Percentiles rank a stretch among this genome's conserved stretches.
Conservation (phyloP, 768 basidiomycete species). For the Suillus bovinus region DNA sequence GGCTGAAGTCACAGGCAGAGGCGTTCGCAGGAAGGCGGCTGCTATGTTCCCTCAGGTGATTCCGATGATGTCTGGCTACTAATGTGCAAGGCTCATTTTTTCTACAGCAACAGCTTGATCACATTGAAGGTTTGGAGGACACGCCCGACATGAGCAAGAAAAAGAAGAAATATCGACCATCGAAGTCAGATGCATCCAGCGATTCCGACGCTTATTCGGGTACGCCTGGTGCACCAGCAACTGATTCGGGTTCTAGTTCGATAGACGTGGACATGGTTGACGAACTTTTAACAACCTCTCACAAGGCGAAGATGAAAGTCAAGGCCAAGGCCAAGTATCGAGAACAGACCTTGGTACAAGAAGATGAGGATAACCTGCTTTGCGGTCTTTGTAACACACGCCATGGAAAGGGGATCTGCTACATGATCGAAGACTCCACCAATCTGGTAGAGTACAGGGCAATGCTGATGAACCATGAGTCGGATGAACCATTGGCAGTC, state of each 20-base stretch:
- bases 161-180: constrained; percentile 35
- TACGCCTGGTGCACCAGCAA: constrained; percentile 22
- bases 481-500: constrained; percentile 65
- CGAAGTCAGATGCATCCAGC: constrained; percentile 34
- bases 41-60: constrained; percentile 43
- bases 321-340: constrained; percentile 10
- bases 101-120: constrained; percentile 31
- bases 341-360: constrained; percentile 6
- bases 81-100: constrained; percentile 6
- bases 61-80: not conserved
- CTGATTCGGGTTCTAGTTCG: constrained; percentile 26
- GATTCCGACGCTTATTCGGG: constrained; percentile 42
- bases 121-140: constrained; percentile 37
- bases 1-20: constrained; percentile 64
- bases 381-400: constrained; percentile 65
- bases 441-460: constrained; percentile 70
- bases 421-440: constrained; percentile 64
- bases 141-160: constrained; percentile 38
- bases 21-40: constrained; percentile 71
- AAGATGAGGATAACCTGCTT: constrained; percentile 15
- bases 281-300: not conserved
- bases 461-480: constrained; percentile 62
- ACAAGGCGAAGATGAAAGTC: constrained; percentile 5
- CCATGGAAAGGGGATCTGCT: constrained; percentile 55
- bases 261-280: constrained; percentile 19